Evolutionary conservation across 768 basidiomycete genomes (phyloP), one percentile per base, ranked within the genome.

Genomic region (Naganishia onofrii): DNA sequence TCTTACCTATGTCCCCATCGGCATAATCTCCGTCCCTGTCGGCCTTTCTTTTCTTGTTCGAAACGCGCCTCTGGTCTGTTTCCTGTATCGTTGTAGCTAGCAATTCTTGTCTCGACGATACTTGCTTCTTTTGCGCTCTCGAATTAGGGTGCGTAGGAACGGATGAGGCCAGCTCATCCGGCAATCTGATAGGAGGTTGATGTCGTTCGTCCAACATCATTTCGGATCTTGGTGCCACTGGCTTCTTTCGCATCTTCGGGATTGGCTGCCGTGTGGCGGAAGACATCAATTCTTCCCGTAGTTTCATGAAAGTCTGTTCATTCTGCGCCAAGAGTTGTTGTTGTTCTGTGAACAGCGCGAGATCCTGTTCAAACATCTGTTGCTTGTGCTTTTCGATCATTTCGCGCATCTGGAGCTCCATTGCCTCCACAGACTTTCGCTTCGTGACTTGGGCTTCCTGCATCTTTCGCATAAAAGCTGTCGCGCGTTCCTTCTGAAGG

Each of bases 21-120:
- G 38, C 9, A 7, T 58, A 32, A 28, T 12, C 26, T n/a, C 21
- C 34, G 28, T 53, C 23, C 7, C 26, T 46, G 15, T 63, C 34
- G n/a, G 34, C 60, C 38, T 63, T 63, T 26, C 60, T 63, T 42
- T 63, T 63, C 42, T 63, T 63, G 3, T 7, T n/a, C 5, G 4
- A 2, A 15, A 2, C 26, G 13, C 42, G 60, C 60, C 28, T 42
- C 7, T 58, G 57, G n/a, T 58, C 57, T n/a, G 34, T 7, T 12
- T 58, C 57, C 17, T 58, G 31, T 2, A 21, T 17, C 9, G 17
- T 38, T 8, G n/a, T 3, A 1, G 21, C 34, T 8, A 23, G 9
- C 57, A 9, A 1, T 19, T 32, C 7, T 32, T 28, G 29, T 32
- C 32, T 28, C 29, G 23, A 32, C 8, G 28, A 32, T 7, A 19